Evolutionary conservation across 495 filamentous ascomycete genomes (phyloP).

Genomic region (Annulohypoxylon moriforme): DNA sequence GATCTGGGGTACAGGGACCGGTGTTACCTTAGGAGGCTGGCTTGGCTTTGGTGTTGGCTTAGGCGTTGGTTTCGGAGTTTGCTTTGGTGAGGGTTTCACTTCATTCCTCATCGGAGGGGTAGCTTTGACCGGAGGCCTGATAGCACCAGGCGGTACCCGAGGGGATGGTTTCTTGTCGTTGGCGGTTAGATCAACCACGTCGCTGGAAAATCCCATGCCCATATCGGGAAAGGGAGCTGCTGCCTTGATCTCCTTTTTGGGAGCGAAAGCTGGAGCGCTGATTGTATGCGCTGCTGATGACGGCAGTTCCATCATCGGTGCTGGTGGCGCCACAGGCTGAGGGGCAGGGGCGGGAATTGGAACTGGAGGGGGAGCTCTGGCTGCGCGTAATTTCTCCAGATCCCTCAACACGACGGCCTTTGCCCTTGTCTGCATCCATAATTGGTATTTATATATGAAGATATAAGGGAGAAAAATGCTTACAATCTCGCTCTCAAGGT

Average conservation of each 20-base stretch:
- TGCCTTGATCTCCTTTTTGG: slow-evolving; percentile 51
- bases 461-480: not conserved
- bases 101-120: slow-evolving; percentile 26
- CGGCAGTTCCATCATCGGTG: slow-evolving; percentile 54
- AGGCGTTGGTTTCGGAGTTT: slow-evolving; percentile 40
- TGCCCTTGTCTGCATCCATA: slow-evolving; percentile 49
- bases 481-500: slow-evolving; percentile 65
- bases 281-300: slow-evolving; percentile 39
- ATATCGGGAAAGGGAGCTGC: slow-evolving; percentile 62
- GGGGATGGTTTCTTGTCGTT: slow-evolving; percentile 47
- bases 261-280: slow-evolving; percentile 32
- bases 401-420: slow-evolving; percentile 59
- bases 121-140: slow-evolving; percentile 30
- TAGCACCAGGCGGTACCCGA: slow-evolving; percentile 25
- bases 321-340: slow-evolving; percentile 51
- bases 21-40: slow-evolving; percentile 51
- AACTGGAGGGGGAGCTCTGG: slow-evolving; percentile 35
- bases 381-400: slow-evolving; percentile 52
- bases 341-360: slow-evolving; percentile 29
- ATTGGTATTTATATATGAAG: slow-evolving; percentile 39
- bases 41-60: slow-evolving; percentile 39
- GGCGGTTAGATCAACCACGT: slow-evolving; percentile 44
- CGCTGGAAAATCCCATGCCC: slow-evolving; percentile 50
- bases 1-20: slow-evolving; percentile 49
- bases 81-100: slow-evolving; percentile 46